Evolutionary conservation across 768 basidiomycete genomes (phyloP), one percentile per base, ranked within the genome.

Genomic region (Serendipita sp.): DNA sequence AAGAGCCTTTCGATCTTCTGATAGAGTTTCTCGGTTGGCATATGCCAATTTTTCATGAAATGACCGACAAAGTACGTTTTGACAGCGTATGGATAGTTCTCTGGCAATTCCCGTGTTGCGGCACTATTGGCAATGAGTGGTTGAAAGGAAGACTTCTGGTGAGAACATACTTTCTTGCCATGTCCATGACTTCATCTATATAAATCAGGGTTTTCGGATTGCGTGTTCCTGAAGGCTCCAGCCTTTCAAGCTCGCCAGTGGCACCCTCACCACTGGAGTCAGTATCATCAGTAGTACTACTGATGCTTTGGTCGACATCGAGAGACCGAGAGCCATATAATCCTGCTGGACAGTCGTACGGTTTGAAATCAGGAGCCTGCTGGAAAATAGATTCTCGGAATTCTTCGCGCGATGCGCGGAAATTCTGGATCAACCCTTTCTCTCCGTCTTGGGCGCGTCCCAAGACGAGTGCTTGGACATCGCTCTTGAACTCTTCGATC

Each of bases 81-180:
- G 28, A 60, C 83, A 0, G 83, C 74, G 66, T 84, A 88, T 0
- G 86, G 86, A 66, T 81, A 85, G 66, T 80, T 78, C 13, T 81
- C 83, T 0, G 86, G 86, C 0, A 89, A 78, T 68, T 89, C 86
- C 1, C 88, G 81, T 0, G 86, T 84, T 2, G 83, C 78, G 1
- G 87, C 81, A 24, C 88, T 89, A 65, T 11, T 45, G 37, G 63
- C n/a, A 8, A 32, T 51, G 48, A 18, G 48, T 8, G 5, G 5
- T 5, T 51, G n/a, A 41, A 7, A 5, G 5, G 41, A 13, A 41
- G 41, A 41, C 13, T 41, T 41, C 13, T 5, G 41, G 13, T 7
- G 41, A 8, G n/a, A 51, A 51, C 48, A 32, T n/a, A 51, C 48
- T n/a, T 32, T 18, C n/a, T 51, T n/a, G 48, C 48, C n/a, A 51